Evolutionary conservation across 495 filamentous ascomycete species (phyloP).

Genomic region (Collariella sp.): DNA sequence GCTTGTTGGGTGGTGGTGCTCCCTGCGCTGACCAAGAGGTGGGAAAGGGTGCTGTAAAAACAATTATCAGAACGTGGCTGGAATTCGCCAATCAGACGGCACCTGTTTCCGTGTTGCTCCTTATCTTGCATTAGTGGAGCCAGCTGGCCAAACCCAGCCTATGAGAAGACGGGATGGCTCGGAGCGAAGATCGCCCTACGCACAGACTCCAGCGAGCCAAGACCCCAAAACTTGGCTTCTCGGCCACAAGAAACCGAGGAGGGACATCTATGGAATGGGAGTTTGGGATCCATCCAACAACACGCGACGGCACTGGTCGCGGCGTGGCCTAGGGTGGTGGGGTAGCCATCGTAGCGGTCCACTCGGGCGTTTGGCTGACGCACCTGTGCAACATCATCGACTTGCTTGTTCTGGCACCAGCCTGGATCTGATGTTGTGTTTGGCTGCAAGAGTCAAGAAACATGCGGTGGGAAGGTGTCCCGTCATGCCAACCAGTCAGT

Average conservation of each 20-base stretch:
- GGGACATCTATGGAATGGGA: neutral
- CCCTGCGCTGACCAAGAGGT: constrained; percentile 1
- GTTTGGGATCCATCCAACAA: neutral
- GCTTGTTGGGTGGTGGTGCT: too few relatives aligned
- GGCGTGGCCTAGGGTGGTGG: neutral
- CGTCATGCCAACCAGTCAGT: too few relatives aligned
- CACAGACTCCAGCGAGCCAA: constrained; percentile 7
- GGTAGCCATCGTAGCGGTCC: neutral
- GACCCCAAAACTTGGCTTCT: neutral
- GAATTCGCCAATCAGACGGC: constrained; percentile 30
- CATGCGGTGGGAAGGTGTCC: too few relatives aligned
- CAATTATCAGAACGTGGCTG: constrained; percentile 35
- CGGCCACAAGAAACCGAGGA: neutral
- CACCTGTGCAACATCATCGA: too few relatives aligned
- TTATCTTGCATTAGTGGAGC: constrained; percentile 30
- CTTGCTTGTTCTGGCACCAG: too few relatives aligned
- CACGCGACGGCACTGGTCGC: neutral
- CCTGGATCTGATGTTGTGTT: too few relatives aligned
- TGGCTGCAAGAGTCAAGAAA: too few relatives aligned
- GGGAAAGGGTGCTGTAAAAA: constrained; percentile 33
- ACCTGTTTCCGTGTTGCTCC: constrained; percentile 11
- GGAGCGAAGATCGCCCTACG: constrained; percentile 9
- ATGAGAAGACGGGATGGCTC: neutral
- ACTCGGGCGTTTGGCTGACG: neutral
- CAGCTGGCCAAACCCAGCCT: neutral